Evolutionary conservation across 352 stramenopile genomes (phyloP).

Genomic region (Phytophthora palmivora): DNA sequence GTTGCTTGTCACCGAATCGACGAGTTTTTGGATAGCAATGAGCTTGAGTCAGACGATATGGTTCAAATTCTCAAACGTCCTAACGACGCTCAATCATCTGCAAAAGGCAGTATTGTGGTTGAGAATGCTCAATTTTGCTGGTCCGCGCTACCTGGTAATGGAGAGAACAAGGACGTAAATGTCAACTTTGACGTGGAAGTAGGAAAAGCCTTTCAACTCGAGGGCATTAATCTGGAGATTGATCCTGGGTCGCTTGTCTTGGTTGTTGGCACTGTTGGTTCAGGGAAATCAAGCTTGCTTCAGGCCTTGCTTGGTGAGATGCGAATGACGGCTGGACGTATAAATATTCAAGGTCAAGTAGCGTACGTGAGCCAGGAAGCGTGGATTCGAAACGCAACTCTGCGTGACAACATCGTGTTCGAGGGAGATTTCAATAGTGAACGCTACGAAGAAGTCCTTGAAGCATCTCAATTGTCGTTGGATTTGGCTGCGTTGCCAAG

Average conservation of each 20-base stretch:
- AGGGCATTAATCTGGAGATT: constrained; percentile 47
- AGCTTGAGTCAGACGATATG: constrained; percentile 12
- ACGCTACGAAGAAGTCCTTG: constrained; percentile 57
- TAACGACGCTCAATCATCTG: background rate
- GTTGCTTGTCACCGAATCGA: constrained; percentile 40
- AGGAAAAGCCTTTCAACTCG: constrained; percentile 10
- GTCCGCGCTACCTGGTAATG: background rate
- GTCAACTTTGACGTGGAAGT: background rate
- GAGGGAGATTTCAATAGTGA: constrained; percentile 30
- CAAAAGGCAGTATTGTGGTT: constrained; percentile 17
- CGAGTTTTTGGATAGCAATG: constrained; percentile 35
- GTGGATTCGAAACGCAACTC: constrained; percentile 48
- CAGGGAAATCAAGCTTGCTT: constrained; percentile 64
- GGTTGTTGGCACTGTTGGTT: constrained; percentile 62
- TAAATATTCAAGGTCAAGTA: constrained; percentile 26
- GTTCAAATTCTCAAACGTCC: background rate
- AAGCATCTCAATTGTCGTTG: constrained; percentile 78
- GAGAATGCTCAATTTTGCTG: constrained; percentile 24
- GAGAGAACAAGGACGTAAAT: background rate
- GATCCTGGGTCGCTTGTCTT: constrained; percentile 56
- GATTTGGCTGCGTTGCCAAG: constrained; percentile 89
- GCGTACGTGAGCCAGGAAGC: constrained; percentile 50
- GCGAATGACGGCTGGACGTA: constrained; percentile 21
- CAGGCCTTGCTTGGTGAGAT: constrained; percentile 58
- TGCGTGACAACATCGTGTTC: constrained; percentile 52